Evolutionary conservation across 768 basidiomycete species (phyloP).

Genomic region (Mycena filopes): DNA sequence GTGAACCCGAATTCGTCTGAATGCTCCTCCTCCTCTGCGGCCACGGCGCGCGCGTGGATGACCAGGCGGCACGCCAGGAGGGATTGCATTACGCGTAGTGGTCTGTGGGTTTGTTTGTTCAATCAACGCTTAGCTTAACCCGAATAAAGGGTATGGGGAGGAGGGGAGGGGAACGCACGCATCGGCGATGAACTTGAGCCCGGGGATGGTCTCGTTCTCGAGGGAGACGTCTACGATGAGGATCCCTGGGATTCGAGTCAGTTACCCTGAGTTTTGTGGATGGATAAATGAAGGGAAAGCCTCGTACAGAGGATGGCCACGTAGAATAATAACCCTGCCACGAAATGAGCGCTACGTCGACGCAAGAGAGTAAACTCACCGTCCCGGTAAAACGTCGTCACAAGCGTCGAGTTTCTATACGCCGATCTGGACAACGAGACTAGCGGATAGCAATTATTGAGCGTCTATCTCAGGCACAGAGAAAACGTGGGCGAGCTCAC

Average conservation of each 20-base stretch:
- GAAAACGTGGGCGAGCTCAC: not conserved
- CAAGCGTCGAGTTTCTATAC: slow-evolving; percentile 9
- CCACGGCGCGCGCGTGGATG: slow-evolving; percentile 17
- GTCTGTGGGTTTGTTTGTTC: not conserved
- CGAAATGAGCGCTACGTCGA: not conserved
- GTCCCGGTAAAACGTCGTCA: slow-evolving; percentile 23
- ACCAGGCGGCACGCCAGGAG: slow-evolving; percentile 15
- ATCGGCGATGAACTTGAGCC: slow-evolving; percentile 21
- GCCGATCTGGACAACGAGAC: slow-evolving; percentile 16
- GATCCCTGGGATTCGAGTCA: not conserved
- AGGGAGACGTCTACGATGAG: not conserved
- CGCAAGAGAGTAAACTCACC: not conserved
- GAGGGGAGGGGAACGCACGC: not conserved
- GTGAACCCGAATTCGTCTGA: no score
- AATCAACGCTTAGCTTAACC: not conserved
- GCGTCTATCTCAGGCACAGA: not conserved
- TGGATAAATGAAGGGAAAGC: not conserved
- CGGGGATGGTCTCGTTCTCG: not conserved
- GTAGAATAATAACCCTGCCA: slow-evolving; percentile 8
- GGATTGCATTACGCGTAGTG: slow-evolving; percentile 21
- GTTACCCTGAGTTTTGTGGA: not conserved
- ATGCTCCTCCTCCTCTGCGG: not conserved
- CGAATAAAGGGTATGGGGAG: not conserved
- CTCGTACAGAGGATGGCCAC: slow-evolving; percentile 12
- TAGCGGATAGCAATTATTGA: not conserved